Evolutionary conservation across 805 yeast genomes (phyloP).

Genomic region (Candida piceae): DNA sequence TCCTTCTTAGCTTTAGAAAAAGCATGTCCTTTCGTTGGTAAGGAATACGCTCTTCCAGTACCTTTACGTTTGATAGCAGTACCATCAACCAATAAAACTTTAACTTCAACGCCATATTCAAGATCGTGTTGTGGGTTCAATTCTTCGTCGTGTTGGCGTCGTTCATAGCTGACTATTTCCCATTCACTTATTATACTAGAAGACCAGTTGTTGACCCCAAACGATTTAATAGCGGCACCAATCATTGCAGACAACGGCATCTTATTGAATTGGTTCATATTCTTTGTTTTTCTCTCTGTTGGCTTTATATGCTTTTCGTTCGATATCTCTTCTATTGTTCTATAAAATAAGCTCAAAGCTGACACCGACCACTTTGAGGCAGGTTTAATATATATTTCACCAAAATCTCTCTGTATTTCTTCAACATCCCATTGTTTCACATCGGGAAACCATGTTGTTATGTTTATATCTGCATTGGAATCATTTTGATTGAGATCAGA

Average conservation of each 20-base stretch:
- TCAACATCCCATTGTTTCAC: slow-evolving; percentile 17
- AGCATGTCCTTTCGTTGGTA: slow-evolving; percentile 32
- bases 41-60: slow-evolving; percentile 30
- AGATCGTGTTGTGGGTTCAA: slow-evolving; percentile 13
- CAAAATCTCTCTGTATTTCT: slow-evolving; percentile 18
- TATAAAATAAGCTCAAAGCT: slow-evolving; percentile 15
- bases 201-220: no score
- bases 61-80: slow-evolving; percentile 37
- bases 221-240: slow-evolving; percentile 39
- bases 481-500: neutral
- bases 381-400: slow-evolving; percentile 16
- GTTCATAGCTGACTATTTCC: slow-evolving; percentile 9
- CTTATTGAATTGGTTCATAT: slow-evolving; percentile 11
- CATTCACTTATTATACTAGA: no score
- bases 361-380: slow-evolving; percentile 25
- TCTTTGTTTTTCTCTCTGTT: neutral
- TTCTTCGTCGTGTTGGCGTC: slow-evolving; percentile 15
- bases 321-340: slow-evolving; percentile 10
- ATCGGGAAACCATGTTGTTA: slow-evolving; percentile 18
- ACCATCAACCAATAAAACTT: slow-evolving; percentile 40
- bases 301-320: slow-evolving; percentile 7
- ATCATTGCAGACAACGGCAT: slow-evolving; percentile 24
- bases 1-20: slow-evolving; percentile 40
- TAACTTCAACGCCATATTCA: slow-evolving; percentile 25
- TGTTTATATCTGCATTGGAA: neutral